These are phyloP conservation scores for Fonsecaea pedrosoi DNA, from an alignment of 2,329 filamentous ascomycete genomes.

Conservation along the genomic window DNA sequence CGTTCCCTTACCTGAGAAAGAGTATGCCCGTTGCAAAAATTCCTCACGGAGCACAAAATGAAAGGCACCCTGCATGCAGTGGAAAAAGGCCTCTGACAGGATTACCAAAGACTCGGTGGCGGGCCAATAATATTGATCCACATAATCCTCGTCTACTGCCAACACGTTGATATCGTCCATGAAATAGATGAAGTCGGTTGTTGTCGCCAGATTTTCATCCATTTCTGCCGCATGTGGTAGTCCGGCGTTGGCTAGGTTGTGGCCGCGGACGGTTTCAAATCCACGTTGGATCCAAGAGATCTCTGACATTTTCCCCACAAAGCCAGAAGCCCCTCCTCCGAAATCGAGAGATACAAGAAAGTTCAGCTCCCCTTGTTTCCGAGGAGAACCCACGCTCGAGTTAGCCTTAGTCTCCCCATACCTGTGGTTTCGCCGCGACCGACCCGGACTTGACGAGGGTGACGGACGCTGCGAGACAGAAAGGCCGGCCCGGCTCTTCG, in stretches of 20 bases:
- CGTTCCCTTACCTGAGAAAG: conserved; percentile 2
- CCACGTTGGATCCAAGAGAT: conserved; percentile 38
- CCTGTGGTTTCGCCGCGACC: background rate
- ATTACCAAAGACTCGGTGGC: conserved; percentile 17
- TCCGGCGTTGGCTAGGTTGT: background rate
- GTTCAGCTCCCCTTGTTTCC: conserved; percentile 26
- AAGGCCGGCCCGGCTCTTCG: conserved; percentile 9
- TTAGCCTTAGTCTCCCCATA: conserved; percentile 19
- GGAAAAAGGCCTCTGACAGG: conserved; percentile 35
- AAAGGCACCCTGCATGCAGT: conserved; percentile 32
- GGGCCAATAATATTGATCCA: conserved; percentile 32
- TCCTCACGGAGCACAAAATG: conserved; percentile 28
- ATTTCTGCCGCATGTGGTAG: conserved; percentile 13
- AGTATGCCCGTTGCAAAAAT: conserved; percentile 26
- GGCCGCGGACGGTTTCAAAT: background rate
- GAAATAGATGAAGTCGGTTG: conserved; percentile 31
- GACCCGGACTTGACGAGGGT: background rate
- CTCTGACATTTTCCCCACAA: conserved; percentile 36
- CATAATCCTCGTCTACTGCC: conserved; percentile 34
- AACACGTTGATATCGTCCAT: conserved; percentile 36
- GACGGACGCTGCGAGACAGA: conserved; percentile 5
- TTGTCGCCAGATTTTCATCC: conserved; percentile 16
- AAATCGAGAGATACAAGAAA: conserved; percentile 27
- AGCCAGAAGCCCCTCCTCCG: conserved; percentile 33
- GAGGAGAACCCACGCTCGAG: conserved; percentile 32